These are phyloP conservation scores for Peniophora sp. DNA, from an alignment of 1,284 basidiomycete species.

Conservation along the genomic window DNA sequence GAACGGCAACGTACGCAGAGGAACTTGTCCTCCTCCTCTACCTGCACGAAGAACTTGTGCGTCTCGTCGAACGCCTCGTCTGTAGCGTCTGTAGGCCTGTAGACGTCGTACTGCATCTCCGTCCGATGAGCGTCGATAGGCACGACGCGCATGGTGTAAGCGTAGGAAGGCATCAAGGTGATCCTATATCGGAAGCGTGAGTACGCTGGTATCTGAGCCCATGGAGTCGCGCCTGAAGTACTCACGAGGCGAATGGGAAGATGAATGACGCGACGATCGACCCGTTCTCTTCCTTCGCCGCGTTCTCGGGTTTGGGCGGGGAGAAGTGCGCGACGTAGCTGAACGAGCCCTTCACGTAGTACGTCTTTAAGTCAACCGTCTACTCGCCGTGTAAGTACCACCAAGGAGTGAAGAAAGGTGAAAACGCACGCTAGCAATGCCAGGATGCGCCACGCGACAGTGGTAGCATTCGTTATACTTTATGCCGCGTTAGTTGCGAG, in stretches of 20 bases:
- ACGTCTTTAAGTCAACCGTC: neutral
- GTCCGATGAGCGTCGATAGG: constrained; percentile 16
- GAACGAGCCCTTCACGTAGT: neutral
- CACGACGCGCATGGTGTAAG: constrained; percentile 15
- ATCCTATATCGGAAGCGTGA: constrained; percentile 3
- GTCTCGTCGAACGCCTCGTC: constrained; percentile 14
- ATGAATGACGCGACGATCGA: neutral
- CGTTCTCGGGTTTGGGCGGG: neutral
- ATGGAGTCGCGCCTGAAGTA: neutral
- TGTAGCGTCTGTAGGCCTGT: constrained; percentile 13
- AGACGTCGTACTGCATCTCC: constrained; percentile 20
- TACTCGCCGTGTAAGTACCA: neutral
- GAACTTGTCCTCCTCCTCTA: constrained; percentile 15
- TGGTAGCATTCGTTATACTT: constrained; percentile 19
- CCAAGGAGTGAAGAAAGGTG: neutral
- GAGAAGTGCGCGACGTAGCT: neutral
- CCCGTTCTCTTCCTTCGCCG: neutral
- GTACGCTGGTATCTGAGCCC: neutral
- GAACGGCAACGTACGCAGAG: constrained; percentile 6
- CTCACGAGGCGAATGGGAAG: neutral
- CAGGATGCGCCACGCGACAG: constrained; percentile 6
- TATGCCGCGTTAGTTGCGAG: neutral
- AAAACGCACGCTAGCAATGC: neutral
- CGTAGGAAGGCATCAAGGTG: constrained; percentile 13
- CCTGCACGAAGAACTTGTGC: constrained; percentile 15